phyloP scores from a whole-genome alignment of 2,329 filamentous ascomycete species.

The Xylaria sp. region DNA sequence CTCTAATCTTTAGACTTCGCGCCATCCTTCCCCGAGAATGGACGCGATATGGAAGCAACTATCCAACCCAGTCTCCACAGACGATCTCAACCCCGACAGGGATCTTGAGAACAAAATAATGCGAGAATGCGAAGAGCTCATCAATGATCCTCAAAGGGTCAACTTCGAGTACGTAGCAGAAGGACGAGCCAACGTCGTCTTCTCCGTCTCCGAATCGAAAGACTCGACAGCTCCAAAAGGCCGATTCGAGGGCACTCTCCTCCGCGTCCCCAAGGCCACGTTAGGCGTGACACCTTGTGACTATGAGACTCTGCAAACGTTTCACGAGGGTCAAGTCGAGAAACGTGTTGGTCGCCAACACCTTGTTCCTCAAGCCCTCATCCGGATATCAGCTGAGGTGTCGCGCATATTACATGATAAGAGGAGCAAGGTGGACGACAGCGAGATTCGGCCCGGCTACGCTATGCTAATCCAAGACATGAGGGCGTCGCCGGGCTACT shows the following conservation, averaged over 20 bases:
- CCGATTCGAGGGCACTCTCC: constrained; percentile 52
- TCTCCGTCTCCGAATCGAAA: constrained; percentile 58
- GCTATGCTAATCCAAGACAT: constrained; percentile 79
- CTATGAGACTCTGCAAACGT: constrained; percentile 48
- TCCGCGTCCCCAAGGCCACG: constrained; percentile 65
- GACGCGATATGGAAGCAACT: constrained; percentile 35
- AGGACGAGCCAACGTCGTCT: constrained; percentile 79
- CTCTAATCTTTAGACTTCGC: constrained; percentile 7
- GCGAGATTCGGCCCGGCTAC: constrained; percentile 60
- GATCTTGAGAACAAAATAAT: background rate
- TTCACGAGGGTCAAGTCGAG: constrained; percentile 62
- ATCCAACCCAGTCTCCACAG: constrained; percentile 27
- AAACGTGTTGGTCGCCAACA: constrained; percentile 47
- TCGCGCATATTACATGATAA: constrained; percentile 61
- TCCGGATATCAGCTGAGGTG: constrained; percentile 39
- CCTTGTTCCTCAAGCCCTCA: constrained; percentile 42
- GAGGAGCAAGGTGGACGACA: constrained; percentile 47
- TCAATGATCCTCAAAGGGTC: constrained; percentile 30
- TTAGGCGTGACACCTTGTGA: constrained; percentile 54
- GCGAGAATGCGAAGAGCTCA: constrained; percentile 32
- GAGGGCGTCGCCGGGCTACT: constrained; percentile 51
- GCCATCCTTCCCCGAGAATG: constrained; percentile 7
- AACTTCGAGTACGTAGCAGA: constrained; percentile 60
- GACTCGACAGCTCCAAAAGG: constrained; percentile 40
- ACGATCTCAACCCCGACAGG: background rate